These are phyloP conservation scores for Casaregolazyma suthepensis DNA, from an alignment of 1,139 yeast species.

Conservation along the genomic window DNA sequence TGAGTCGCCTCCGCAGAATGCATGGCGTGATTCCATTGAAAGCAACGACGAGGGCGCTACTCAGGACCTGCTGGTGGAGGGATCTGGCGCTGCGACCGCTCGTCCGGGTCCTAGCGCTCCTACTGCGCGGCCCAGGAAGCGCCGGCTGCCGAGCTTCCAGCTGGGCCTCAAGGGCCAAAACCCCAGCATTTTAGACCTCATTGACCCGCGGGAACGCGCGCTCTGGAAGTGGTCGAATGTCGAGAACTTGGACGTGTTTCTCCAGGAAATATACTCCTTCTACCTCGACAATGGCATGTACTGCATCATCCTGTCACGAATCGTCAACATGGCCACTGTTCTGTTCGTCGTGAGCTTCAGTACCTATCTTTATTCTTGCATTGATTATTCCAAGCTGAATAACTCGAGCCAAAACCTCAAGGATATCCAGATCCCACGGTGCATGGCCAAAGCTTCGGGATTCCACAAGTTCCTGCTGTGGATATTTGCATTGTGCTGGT, in stretches of 20 bases:
- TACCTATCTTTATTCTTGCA: slow-evolving; percentile 75
- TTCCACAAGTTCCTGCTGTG: slow-evolving; percentile 52
- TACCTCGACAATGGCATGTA: slow-evolving; percentile 79
- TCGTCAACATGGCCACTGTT: slow-evolving; percentile 61
- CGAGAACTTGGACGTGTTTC: slow-evolving; percentile 78
- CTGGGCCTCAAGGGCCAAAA: slow-evolving; percentile 1
- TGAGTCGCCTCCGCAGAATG: slow-evolving; percentile 3
- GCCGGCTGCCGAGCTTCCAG: background rate
- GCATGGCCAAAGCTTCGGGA: slow-evolving; percentile 47
- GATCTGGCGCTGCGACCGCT: background rate
- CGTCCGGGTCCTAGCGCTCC: background rate
- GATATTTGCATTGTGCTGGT: slow-evolving; percentile 54
- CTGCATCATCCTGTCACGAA: slow-evolving; percentile 62
- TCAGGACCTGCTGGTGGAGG: slow-evolving; percentile 1
- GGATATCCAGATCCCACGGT: slow-evolving; percentile 56
- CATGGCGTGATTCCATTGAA: slow-evolving; percentile 2
- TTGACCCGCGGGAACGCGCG: slow-evolving; percentile 69
- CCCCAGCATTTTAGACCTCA: slow-evolving; percentile 2
- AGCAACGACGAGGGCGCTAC: slow-evolving; percentile 9
- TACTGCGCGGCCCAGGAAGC: background rate
- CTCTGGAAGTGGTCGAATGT: slow-evolving; percentile 96
- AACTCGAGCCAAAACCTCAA: slow-evolving; percentile 32
- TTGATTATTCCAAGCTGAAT: slow-evolving; percentile 53
- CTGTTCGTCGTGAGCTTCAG: slow-evolving; percentile 73
- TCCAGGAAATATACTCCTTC: slow-evolving; percentile 76